Evolutionary conservation across 805 yeast species (phyloP).

Genomic region (Saccharomycopsis synnaedendra): DNA sequence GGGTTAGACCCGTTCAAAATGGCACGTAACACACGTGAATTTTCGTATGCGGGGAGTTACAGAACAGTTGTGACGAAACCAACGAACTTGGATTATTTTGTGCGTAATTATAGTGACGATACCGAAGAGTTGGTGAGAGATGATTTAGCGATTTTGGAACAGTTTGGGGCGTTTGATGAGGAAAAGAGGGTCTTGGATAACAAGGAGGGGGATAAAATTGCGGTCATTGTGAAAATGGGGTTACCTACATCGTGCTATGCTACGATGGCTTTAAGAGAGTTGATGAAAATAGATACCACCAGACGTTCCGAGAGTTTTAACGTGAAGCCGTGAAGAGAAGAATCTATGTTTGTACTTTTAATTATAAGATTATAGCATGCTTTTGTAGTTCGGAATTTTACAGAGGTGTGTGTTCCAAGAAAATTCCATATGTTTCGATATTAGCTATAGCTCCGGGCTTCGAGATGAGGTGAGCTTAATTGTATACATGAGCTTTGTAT

Average conservation of each 20-base stretch:
- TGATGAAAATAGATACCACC: conserved; percentile 67
- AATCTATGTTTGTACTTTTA: no score
- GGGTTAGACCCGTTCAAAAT: conserved; percentile 75
- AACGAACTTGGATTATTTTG: conserved; percentile 44
- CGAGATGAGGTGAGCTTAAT: no score
- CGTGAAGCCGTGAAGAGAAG: conserved; percentile 19
- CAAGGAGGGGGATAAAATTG: conserved; percentile 39
- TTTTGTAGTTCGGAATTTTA: no score
- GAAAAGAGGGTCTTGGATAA: conserved; percentile 15
- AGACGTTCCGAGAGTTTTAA: conserved; percentile 38
- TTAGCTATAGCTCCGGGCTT: no score
- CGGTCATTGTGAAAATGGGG: conserved; percentile 65
- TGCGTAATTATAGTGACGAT: conserved; percentile 51
- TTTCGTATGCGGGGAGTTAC: conserved; percentile 86
- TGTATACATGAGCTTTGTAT: no score
- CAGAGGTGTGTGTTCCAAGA: no score
- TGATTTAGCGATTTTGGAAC: conserved; percentile 49
- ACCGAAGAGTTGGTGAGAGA: conserved; percentile 68
- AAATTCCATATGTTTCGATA: no score
- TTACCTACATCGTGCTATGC: conserved; percentile 88
- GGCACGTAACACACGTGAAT: conserved; percentile 79
- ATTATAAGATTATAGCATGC: no score
- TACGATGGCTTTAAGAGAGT: conserved; percentile 92
- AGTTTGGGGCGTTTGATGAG: conserved; percentile 15
- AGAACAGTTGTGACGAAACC: conserved; percentile 65